Evolutionary conservation across 179 eudicot species (phyloP).

Genomic region (Beta lomatogona): DNA sequence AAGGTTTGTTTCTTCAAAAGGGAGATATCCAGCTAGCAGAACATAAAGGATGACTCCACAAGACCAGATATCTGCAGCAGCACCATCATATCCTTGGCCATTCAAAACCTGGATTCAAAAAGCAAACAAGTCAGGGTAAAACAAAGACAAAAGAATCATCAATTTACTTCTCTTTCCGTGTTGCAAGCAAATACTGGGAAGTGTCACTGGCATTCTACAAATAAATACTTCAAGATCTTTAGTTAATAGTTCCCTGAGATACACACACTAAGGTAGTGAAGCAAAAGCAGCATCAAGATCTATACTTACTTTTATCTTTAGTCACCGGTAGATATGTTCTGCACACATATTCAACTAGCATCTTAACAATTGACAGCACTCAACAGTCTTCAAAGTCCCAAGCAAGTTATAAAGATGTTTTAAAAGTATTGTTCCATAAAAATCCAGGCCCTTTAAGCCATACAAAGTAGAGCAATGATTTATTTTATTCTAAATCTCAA

Average conservation of each 20-base stretch:
- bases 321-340: too few species aligned
- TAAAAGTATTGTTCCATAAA: too few species aligned
- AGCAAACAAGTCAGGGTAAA: background rate
- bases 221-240: background rate
- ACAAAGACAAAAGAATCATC: background rate
- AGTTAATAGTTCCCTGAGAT: background rate
- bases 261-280: background rate
- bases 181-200: background rate
- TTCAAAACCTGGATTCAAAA: constrained; percentile 60
- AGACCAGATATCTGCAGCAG: constrained; percentile 94
- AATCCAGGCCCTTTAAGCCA: too few species aligned
- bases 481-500: too few species aligned
- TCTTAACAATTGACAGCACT: too few species aligned
- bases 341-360: too few species aligned
- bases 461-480: too few species aligned
- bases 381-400: too few species aligned
- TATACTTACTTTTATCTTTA: too few species aligned
- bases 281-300: background rate
- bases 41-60: constrained; percentile 88
- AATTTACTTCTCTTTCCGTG: background rate
- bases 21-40: constrained; percentile 77
- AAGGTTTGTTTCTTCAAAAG: constrained; percentile 72
- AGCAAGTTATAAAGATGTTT: too few species aligned
- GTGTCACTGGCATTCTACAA: background rate
- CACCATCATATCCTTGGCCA: constrained; percentile 84